A percentile compares a stretch with the other conserved stretches of the same genome.
Evolutionary conservation across 371 early-diverging fungal genomes (phyloP).

Genomic region (Catenaria anguillulae): DNA sequence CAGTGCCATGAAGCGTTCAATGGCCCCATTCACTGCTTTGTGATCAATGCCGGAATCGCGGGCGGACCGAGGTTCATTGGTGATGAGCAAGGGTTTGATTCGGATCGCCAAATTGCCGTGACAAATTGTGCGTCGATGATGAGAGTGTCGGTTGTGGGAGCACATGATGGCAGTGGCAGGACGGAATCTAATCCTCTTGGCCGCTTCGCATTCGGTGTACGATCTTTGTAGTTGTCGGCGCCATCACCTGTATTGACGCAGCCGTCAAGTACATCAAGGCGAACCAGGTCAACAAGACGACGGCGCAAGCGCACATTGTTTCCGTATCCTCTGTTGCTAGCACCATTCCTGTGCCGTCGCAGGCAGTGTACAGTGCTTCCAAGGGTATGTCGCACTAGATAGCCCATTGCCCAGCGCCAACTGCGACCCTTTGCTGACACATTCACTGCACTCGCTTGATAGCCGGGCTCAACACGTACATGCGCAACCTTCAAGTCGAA

Average conservation of each 20-base stretch:
- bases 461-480: conserved; percentile 1
- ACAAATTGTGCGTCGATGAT: neutral
- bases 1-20: neutral
- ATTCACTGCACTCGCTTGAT: neutral
- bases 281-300: neutral
- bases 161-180: too few species aligned
- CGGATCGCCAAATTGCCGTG: neutral
- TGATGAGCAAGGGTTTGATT: neutral
- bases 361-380: neutral
- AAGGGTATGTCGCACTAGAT: neutral
- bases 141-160: too few species aligned
- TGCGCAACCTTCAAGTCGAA: neutral
- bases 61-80: too few species aligned
- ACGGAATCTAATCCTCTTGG: too few species aligned
- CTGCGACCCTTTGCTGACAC: neutral
- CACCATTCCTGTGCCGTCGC: neutral
- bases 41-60: neutral
- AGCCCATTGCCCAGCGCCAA: neutral
- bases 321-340: neutral
- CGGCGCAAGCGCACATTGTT: neutral
- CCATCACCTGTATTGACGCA: neutral
- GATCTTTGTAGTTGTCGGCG: neutral
- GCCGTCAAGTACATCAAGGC: neutral
- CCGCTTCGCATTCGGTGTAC: neutral
- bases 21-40: neutral